Conservation (phyloP, 208 protist genomes). For the Wallacemonas collosoma region DNA sequence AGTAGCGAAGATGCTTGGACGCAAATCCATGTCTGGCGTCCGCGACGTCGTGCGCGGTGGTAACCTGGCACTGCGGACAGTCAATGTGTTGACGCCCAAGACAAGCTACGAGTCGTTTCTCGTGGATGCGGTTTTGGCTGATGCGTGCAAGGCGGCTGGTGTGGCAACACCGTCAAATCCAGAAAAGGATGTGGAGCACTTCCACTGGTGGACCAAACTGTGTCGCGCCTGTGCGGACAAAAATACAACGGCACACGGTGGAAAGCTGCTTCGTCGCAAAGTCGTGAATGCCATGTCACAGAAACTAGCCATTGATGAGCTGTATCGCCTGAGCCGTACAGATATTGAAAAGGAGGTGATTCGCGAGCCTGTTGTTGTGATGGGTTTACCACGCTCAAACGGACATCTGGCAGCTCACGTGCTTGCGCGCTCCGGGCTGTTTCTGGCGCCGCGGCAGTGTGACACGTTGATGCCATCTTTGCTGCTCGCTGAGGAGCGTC, state of each 20-base stretch:
- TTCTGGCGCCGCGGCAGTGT: slow-evolving; percentile 71
- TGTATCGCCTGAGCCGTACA: slow-evolving; percentile 66
- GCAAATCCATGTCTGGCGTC: slow-evolving; percentile 86
- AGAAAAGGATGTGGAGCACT: slow-evolving; percentile 51
- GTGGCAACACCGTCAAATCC: slow-evolving; percentile 48
- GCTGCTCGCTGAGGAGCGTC: slow-evolving; percentile 67
- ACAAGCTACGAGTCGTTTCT: slow-evolving; percentile 49
- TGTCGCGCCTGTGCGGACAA: slow-evolving; percentile 80
- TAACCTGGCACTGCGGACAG: slow-evolving; percentile 31
- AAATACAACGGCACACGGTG: slow-evolving; percentile 60
- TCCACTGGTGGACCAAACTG: slow-evolving; percentile 84
- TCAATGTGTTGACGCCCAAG: slow-evolving; percentile 44
- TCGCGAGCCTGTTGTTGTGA: slow-evolving; percentile 68
- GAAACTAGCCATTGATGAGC: slow-evolving; percentile 79
- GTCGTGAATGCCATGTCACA: slow-evolving; percentile 78
- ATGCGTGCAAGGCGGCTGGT: slow-evolving; percentile 55
- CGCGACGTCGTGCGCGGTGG: slow-evolving; percentile 65
- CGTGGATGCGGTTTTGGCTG: slow-evolving; percentile 58
- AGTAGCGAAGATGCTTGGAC: slow-evolving; percentile 50
- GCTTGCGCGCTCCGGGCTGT: slow-evolving; percentile 78
- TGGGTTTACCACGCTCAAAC: slow-evolving; percentile 87
- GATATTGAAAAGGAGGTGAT: slow-evolving; percentile 77
- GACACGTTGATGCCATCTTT: slow-evolving; percentile 78
- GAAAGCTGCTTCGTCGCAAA: slow-evolving; percentile 51
- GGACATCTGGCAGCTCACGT: slow-evolving; percentile 88